These are phyloP conservation scores for Hypoxylon sp. DNA, from an alignment of 2,329 filamentous ascomycete species.

Conservation along the genomic window DNA sequence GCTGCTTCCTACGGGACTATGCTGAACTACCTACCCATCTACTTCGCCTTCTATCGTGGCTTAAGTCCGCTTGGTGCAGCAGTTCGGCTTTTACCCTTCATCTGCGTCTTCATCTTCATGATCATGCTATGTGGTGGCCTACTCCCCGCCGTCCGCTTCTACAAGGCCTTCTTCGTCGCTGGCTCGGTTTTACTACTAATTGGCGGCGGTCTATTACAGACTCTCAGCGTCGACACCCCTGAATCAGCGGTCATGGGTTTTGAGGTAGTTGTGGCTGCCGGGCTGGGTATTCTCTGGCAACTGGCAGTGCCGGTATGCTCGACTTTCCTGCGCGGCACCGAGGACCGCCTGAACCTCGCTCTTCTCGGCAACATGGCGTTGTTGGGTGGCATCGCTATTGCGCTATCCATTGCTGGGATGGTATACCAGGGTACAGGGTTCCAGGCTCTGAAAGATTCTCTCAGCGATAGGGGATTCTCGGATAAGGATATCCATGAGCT, in stretches of 20 bases:
- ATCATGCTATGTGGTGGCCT: conserved; percentile 67
- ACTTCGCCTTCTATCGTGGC: conserved; percentile 66
- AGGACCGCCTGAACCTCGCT: conserved; percentile 50
- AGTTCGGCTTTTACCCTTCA: conserved; percentile 58
- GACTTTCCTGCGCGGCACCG: conserved; percentile 42
- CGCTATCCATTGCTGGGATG: conserved; percentile 50
- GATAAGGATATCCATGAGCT: conserved; percentile 50
- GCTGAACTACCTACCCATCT: conserved; percentile 69
- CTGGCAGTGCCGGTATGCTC: conserved; percentile 50
- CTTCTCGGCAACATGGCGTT: conserved; percentile 55
- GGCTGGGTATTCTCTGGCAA: conserved; percentile 54
- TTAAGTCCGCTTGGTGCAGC: conserved; percentile 60
- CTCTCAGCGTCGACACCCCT: conserved; percentile 46
- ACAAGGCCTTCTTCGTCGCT: conserved; percentile 54
- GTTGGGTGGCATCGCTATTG: conserved; percentile 50
- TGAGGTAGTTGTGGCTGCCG: conserved; percentile 53
- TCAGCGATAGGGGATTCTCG: conserved; percentile 41
- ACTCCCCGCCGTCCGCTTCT: conserved; percentile 58
- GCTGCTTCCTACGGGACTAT: conserved; percentile 58
- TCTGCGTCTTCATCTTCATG: conserved; percentile 66
- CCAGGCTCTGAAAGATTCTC: conserved; percentile 37
- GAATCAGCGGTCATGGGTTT: conserved; percentile 53
- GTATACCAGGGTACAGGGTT: conserved; percentile 54
- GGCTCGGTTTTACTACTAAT: conserved; percentile 51
- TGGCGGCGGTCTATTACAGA: conserved; percentile 50